Conservation (phyloP, 2,329 filamentous ascomycete genomes). For the Hysterium pulicare region DNA sequence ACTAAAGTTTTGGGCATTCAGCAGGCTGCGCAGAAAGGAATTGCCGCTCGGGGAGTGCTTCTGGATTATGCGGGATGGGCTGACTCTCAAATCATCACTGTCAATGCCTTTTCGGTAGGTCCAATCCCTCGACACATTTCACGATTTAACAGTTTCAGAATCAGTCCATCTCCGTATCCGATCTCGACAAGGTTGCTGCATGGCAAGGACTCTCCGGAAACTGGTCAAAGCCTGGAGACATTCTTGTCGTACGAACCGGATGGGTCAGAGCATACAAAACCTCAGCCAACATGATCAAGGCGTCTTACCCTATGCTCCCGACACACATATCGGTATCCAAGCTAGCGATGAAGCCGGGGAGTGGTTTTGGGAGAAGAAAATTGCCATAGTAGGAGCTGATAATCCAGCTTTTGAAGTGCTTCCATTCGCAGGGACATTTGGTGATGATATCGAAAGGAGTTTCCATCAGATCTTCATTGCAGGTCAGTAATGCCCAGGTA, state of each 20-base stretch:
- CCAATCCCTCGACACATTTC: too few relatives aligned
- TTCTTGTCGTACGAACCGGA: slow-evolving; percentile 3
- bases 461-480: slow-evolving; percentile 2
- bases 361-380: slow-evolving; percentile 5
- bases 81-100: slow-evolving; percentile 2
- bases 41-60: slow-evolving; percentile 3
- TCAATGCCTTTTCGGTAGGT: slow-evolving; percentile 3
- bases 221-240: slow-evolving; percentile 3
- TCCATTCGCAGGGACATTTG: background rate
- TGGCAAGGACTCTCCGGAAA: slow-evolving; percentile 4
- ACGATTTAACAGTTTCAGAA: too few relatives aligned
- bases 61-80: slow-evolving; percentile 4
- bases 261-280: background rate
- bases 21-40: slow-evolving; percentile 6
- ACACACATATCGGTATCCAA: background rate
- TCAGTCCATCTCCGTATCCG: background rate
- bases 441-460: background rate
- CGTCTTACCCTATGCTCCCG: background rate
- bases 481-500: slow-evolving; percentile 2
- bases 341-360: slow-evolving; percentile 2
- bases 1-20: slow-evolving; percentile 5
- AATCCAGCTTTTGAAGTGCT: slow-evolving; percentile 3
- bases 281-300: slow-evolving; percentile 3
- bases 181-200: slow-evolving; percentile 1
- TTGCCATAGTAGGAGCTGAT: slow-evolving; percentile 2